Evolutionary conservation across 2,329 filamentous ascomycete genomes (phyloP), one percentile per base, ranked within the genome.

Genomic region (Oidium heveae): DNA sequence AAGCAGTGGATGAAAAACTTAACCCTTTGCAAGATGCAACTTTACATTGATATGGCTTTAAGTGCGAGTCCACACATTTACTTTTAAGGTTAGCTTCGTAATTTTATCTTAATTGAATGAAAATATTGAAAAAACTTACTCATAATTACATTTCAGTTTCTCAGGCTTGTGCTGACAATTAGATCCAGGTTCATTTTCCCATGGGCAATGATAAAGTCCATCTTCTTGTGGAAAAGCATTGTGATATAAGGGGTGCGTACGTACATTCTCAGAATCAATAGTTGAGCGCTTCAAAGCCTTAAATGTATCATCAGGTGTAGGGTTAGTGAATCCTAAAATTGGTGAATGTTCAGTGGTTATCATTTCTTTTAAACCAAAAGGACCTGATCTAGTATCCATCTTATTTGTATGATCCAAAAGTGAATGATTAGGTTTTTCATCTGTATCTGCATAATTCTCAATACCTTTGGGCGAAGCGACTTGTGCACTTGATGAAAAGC

Each of bases 131-230:
- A n/a, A 24, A 39, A 55, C 86, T 77, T 82, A 94, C 88, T 95
- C 88, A 66, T 95, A 96, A 71, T 94, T 94, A 80, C 89, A 95
- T 77, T 95, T 95, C 62, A 96, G 84, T 72, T 93, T 91, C 65
- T 93, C 91, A 43, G 88, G 79, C 70, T 85, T 84, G 78, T 95
- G 89, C 68, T 77, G 84, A 76, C 89, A 96, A 64, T 66, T 72
- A 34, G 70, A 56, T 57, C 80, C 74, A 61, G 78, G 81, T 66
- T 83, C 79, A 62, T 79, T 82, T 68, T 84, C 80, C 74, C 83
- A 91, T 6, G 89, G 89, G 74, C 89, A 96, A 71, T 94, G 86
- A 71, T 91, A 96, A 56, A 93, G 77, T 64, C 86, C 87, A 68
- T 94, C 86, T 36, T 73, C 67, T 43, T 74, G 68, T 10, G 80